Conservation (phyloP, 2,329 filamentous ascomycete species). For the Xylariaceae sp. region DNA sequence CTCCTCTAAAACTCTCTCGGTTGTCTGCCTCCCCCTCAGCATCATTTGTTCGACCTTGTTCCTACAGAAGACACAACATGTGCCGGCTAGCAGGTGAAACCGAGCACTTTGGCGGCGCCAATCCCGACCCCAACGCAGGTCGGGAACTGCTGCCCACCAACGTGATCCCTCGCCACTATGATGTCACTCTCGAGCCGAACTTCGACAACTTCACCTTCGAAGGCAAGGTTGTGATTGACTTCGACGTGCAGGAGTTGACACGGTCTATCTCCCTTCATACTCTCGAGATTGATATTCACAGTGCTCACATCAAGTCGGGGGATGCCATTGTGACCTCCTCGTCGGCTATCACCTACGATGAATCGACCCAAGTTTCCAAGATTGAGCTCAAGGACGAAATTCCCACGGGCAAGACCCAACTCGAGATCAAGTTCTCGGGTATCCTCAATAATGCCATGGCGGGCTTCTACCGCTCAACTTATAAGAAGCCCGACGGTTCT, state of each 20-base stretch:
- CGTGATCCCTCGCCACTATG: slow-evolving; percentile 87
- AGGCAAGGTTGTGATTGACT: slow-evolving; percentile 76
- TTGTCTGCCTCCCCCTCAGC: slow-evolving; percentile 18
- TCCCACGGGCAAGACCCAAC: slow-evolving; percentile 68
- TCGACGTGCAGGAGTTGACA: slow-evolving; percentile 80
- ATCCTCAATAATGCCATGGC: slow-evolving; percentile 89
- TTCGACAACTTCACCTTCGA: slow-evolving; percentile 83
- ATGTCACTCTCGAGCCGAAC: slow-evolving; percentile 85
- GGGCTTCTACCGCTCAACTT: slow-evolving; percentile 93
- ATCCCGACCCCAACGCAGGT: slow-evolving; percentile 49
- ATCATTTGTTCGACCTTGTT: slow-evolving; percentile 51
- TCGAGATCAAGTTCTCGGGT: slow-evolving; percentile 73
- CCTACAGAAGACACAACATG: slow-evolving; percentile 67
- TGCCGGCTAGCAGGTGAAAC: slow-evolving; percentile 57
- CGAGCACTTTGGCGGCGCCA: slow-evolving; percentile 50
- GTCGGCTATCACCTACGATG: slow-evolving; percentile 67
- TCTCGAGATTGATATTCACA: slow-evolving; percentile 77
- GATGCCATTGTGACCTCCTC: slow-evolving; percentile 54
- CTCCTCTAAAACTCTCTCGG: slow-evolving; percentile 13
- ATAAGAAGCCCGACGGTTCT: slow-evolving; percentile 74
- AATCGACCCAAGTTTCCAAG: slow-evolving; percentile 74
- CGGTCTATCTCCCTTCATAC: slow-evolving; percentile 84
- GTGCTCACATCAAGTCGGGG: slow-evolving; percentile 60
- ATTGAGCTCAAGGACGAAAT: slow-evolving; percentile 72
- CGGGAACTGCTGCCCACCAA: slow-evolving; percentile 88